Evolutionary conservation across 805 yeast species (phyloP).

Genomic region (Grigorovia humatica): DNA sequence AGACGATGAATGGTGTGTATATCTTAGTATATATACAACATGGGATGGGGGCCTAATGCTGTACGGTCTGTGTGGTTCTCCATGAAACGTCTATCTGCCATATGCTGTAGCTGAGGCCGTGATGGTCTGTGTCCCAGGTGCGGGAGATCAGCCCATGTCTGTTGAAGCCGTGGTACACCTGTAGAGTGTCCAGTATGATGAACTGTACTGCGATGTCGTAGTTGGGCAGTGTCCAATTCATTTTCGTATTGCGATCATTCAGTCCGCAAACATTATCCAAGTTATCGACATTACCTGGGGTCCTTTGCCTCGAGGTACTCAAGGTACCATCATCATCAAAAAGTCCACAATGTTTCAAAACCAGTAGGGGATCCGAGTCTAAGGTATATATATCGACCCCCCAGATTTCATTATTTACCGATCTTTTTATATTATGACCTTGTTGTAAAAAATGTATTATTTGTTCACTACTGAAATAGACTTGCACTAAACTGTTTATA

Average conservation of each 20-base stretch:
- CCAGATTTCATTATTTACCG: slow-evolving; percentile 56
- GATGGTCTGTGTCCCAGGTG: slow-evolving; percentile 52
- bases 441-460: slow-evolving; percentile 15
- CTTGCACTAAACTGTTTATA: slow-evolving; percentile 16
- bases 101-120: slow-evolving; percentile 67
- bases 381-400: slow-evolving; percentile 91
- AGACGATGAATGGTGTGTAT: no score
- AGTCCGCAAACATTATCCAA: slow-evolving; percentile 23
- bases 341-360: slow-evolving; percentile 61
- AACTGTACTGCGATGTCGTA: slow-evolving; percentile 29
- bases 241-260: slow-evolving; percentile 7
- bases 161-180: slow-evolving; percentile 52
- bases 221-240: slow-evolving; percentile 2
- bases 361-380: slow-evolving; percentile 76
- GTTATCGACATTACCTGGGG: slow-evolving; percentile 35
- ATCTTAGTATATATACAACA: no score
- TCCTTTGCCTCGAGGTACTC: slow-evolving; percentile 15
- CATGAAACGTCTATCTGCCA: slow-evolving; percentile 29
- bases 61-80: slow-evolving; percentile 5
- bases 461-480: slow-evolving; percentile 17
- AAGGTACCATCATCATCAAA: slow-evolving; percentile 29
- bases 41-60: no score
- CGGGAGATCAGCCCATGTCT: slow-evolving; percentile 67
- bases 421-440: slow-evolving; percentile 24
- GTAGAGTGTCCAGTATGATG: slow-evolving; percentile 57